Conservation (phyloP, 2,329 filamentous ascomycete genomes). For the Neocucurbitaria cava region DNA sequence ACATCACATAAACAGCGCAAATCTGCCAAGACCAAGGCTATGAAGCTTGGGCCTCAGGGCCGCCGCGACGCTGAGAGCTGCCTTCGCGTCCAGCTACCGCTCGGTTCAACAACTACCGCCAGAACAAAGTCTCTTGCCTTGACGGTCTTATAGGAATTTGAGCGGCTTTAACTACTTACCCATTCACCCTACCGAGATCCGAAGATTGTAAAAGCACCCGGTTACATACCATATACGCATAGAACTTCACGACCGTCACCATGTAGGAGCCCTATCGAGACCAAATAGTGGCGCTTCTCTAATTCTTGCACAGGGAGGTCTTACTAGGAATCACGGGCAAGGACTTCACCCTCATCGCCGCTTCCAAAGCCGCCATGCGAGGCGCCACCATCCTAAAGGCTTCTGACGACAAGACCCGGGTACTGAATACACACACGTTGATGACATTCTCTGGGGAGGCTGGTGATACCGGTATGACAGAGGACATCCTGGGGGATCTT, state of each 20-base stretch:
- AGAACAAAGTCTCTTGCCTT: background rate
- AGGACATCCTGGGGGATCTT: background rate
- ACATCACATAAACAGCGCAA: slow-evolving; percentile 4
- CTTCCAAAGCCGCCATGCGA: slow-evolving; percentile 98
- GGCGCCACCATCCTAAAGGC: slow-evolving; percentile 95
- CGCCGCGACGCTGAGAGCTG: slow-evolving; percentile 25
- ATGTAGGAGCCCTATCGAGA: slow-evolving; percentile 33
- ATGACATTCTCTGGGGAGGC: slow-evolving; percentile 97
- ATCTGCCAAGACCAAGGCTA: slow-evolving; percentile 11
- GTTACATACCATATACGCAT: slow-evolving; percentile 8
- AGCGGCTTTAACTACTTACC: background rate
- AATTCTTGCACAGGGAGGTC: slow-evolving; percentile 79
- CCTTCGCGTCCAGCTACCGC: slow-evolving; percentile 12
- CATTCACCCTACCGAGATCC: background rate
- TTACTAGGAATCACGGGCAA: slow-evolving; percentile 97
- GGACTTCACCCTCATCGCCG: slow-evolving; percentile 97
- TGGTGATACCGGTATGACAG: slow-evolving; percentile 80
- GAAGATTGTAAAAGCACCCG: background rate
- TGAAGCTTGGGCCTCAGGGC: slow-evolving; percentile 11
- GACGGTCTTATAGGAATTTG: background rate
- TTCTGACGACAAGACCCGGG: slow-evolving; percentile 93
- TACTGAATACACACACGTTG: slow-evolving; percentile 90
- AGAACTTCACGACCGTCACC: slow-evolving; percentile 28
- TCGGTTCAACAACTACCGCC: background rate
- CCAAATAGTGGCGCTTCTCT: slow-evolving; percentile 12